Evolutionary conservation across 1,139 yeast species (phyloP), one percentile per base, ranked within the genome.

Genomic region (Sugiyamaella neomexicana): DNA sequence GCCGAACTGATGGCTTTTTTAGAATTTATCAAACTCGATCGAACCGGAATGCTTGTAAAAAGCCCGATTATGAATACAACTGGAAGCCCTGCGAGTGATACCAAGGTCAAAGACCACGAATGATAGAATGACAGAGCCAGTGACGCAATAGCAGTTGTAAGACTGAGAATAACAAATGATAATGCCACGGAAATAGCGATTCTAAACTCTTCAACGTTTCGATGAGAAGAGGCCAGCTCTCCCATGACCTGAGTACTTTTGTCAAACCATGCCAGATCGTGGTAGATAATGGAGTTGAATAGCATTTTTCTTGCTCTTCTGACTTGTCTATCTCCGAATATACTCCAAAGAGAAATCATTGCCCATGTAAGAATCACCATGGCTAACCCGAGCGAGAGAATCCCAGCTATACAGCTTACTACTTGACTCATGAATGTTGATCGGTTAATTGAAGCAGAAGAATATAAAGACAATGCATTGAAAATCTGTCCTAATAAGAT

Each of bases 91-190:
- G 89, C 84, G 58, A 91, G 67, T 16, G 87, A 80, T 0, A 93
- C 80, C 32, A 93, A 68, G 0, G 98, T 88, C 10, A 93, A 76
- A 2, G 86, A 77, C 97, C 98, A 91, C 0, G 95, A 86, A 58
- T 82, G 85, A 57, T 79, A 77, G 68, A 93, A 79, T 0, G 97
- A 85, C 1, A 89, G 81, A 0, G 80, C 77, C 1, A 87, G 69
- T 5, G 88, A 73, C 0, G 88, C 80, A 5, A 82, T 53, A 0
- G 82, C 72, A 0, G 87, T 76, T 0, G 81, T 76, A 2, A 76
- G 27, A 4, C 82, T 77, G 60, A 82, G 83, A 4, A 81, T 65
- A 2, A 83, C 67, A 20, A 83, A 63, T 0, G 87, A 93, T 32
- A 85, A 65, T 5, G 85, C 80, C 62, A 87, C 89, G 2, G 95